Evolutionary conservation across 2,329 filamentous ascomycete species (phyloP), one percentile per base, ranked within the genome.

Genomic region (Neofusicoccum parvum): DNA sequence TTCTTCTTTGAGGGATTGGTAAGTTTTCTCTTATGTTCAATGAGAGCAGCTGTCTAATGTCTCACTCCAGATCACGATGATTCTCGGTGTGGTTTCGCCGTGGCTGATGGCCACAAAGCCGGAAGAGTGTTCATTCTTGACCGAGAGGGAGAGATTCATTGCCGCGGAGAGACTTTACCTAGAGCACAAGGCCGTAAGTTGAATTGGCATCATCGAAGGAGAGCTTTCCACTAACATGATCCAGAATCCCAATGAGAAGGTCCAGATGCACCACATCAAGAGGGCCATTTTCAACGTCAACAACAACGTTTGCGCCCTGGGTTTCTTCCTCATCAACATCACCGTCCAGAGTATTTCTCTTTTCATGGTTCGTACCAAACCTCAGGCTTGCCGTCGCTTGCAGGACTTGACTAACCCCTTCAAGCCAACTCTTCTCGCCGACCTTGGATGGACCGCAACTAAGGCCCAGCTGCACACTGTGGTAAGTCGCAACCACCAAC

Each of bases 1-100:
- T 88, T 88, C 78, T 87, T 88, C 75, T 87, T 88, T 66, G 86
- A 88, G 71, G 86, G 86, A 0, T 72, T 87, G 48, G 70, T 87
- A 67, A 88, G 86, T 10, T 73, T 83, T 23, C 66, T 54, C 15
- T 9, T 37, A 9, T 4, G 1, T 17, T 6, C 7, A n/a, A 17
- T 39, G 15, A 37, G 15, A 3, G 15, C 4, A 17, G 5, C 4
- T 17, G 14, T n/a, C 43, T 45, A 7, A 45, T 17, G 9, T 12
- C 5, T 34, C 14, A 10, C 11, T 15, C 34, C 17, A 54, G 50
- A 23, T 54, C 12, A 64, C 62, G 4, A 34, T 64, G 49, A 20
- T 53, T 15, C 7, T 84, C 12, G 85, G 83, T 0, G 45, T 81
- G 1, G 66, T 76, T 1, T 83, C 85, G 0, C 84, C 85, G 0